A percentile compares a stretch with the other conserved stretches of the same genome.
phyloP scores from a whole-genome alignment of 106 monocot species.

The Dioscorea alata region DNA sequence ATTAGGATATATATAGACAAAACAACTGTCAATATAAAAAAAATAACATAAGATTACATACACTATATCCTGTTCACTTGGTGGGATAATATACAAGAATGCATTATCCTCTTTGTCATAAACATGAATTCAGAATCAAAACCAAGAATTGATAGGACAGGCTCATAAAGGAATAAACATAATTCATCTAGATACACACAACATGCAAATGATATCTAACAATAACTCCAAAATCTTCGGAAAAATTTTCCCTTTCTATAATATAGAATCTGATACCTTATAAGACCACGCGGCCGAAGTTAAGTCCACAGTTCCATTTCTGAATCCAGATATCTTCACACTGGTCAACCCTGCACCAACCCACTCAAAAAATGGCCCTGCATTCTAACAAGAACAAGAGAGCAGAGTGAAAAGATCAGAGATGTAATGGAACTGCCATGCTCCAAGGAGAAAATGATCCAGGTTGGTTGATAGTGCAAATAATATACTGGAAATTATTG shows the following conservation, averaged over 20 bases:
- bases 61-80: no score
- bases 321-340: constrained; percentile 71
- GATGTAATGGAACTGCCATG: neutral
- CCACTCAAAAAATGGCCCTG: constrained; percentile 97
- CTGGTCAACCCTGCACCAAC: constrained; percentile 83
- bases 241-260: neutral
- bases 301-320: constrained; percentile 68
- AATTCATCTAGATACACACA: no score
- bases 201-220: no score
- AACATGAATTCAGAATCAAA: no score
- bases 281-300: constrained; percentile 67
- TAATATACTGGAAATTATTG: no score
- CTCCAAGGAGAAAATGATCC: neutral
- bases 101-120: no score
- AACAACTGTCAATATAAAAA: neutral
- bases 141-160: no score
- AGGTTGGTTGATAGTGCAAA: neutral
- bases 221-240: no score
- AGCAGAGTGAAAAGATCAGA: neutral
- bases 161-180: no score
- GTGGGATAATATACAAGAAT: no score
- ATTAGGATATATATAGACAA: no score
- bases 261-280: constrained; percentile 51
- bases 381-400: constrained; percentile 51
- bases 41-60: no score